Percentiles rank a stretch among this genome's conserved stretches.
phyloP scores from a whole-genome alignment of 768 basidiomycete genomes.

The Suillus tomentosus region DNA sequence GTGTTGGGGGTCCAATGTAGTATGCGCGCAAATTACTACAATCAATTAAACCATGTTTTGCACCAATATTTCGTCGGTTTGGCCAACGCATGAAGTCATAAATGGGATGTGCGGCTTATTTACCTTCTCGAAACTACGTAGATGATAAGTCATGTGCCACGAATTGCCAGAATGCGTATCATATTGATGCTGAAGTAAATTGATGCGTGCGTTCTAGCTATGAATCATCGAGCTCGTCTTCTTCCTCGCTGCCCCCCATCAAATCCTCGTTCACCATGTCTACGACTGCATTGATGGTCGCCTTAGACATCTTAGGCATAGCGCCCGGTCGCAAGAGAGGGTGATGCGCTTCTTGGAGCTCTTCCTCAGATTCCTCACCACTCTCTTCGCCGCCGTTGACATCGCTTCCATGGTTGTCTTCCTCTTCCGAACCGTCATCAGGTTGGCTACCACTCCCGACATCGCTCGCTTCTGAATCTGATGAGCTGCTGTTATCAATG shows the following conservation, averaged over 20 bases:
- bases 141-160: not conserved
- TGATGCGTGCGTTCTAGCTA: not conserved
- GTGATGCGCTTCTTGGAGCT: conserved; percentile 57
- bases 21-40: not conserved
- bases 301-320: conserved; percentile 68
- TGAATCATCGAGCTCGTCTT: conserved; percentile 55
- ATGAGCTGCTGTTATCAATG: conserved; percentile 47
- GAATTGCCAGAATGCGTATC: not conserved
- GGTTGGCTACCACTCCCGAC: conserved; percentile 29
- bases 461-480: conserved; percentile 35
- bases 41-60: not conserved
- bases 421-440: conserved; percentile 26
- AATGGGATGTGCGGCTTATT: not conserved
- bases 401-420: conserved; percentile 34
- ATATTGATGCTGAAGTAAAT: not conserved
- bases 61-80: not conserved
- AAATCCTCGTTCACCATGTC: conserved; percentile 61
- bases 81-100: not conserved
- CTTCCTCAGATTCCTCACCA: conserved; percentile 42
- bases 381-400: conserved; percentile 37
- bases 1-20: not conserved
- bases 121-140: not conserved
- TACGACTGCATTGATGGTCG: conserved; percentile 64
- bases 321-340: conserved; percentile 67
- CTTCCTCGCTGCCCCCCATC: conserved; percentile 35